Evolutionary conservation across 495 filamentous ascomycete species (phyloP).

Genomic region (Aspergillus campestris): DNA sequence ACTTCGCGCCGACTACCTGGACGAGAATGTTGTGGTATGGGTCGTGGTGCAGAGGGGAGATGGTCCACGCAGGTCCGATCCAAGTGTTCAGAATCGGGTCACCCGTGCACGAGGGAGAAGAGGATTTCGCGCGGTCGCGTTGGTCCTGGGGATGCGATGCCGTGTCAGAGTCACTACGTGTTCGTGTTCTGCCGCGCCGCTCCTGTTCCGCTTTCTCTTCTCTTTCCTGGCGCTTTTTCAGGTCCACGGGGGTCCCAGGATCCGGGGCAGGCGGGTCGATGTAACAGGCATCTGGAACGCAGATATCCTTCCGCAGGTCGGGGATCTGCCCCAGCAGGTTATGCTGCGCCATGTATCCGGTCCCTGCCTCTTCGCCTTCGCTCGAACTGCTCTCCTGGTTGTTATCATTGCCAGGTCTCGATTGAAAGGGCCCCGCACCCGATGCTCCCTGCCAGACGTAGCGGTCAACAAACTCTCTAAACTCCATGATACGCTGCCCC

Average conservation of each 20-base stretch:
- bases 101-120: too few species aligned
- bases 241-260: slow-evolving; percentile 40
- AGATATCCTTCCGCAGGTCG: slow-evolving; percentile 63
- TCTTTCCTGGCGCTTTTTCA: slow-evolving; percentile 33
- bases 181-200: neutral
- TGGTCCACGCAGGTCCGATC: slow-evolving; percentile 83
- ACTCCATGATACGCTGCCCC: slow-evolving; percentile 75
- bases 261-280: slow-evolving; percentile 44
- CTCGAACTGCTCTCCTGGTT: neutral
- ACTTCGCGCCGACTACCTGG: slow-evolving; percentile 88
- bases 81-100: slow-evolving; percentile 68
- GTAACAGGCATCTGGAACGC: slow-evolving; percentile 80
- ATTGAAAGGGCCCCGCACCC: neutral
- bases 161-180: slow-evolving; percentile 34
- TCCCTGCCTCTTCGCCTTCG: slow-evolving; percentile 13
- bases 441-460: slow-evolving; percentile 39
- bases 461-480: slow-evolving; percentile 59
- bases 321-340: slow-evolving; percentile 80
- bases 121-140: too few species aligned
- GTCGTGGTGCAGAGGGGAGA: slow-evolving; percentile 89
- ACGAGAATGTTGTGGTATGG: slow-evolving; percentile 88
- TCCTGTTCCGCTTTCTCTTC: slow-evolving; percentile 7
- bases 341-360: slow-evolving; percentile 88
- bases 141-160: too few species aligned
- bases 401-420: slow-evolving; percentile 1